Percentiles rank a stretch among this genome's conserved stretches.
Conservation (phyloP, 768 basidiomycete species). For the Tricholoma matsutake region DNA sequence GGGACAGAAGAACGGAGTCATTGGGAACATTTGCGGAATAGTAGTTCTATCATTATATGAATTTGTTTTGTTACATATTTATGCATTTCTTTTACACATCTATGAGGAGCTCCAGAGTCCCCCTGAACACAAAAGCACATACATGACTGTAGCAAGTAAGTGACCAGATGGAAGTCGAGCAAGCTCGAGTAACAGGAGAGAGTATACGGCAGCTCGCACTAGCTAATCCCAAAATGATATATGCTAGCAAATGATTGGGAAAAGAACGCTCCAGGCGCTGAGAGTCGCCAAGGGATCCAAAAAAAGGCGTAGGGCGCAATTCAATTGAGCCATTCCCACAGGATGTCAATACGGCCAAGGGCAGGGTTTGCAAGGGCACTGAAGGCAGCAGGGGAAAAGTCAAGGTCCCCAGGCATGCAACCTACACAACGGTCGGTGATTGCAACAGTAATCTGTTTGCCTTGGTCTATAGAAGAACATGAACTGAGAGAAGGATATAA, state of each 20-base stretch:
- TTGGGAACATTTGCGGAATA: slow-evolving; percentile 32
- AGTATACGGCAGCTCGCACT: slow-evolving; percentile 9
- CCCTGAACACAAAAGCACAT: slow-evolving; percentile 18
- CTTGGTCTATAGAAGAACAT: slow-evolving; percentile 40
- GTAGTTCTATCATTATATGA: background rate
- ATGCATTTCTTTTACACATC: background rate
- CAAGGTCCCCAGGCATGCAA: slow-evolving; percentile 52
- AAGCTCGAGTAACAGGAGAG: slow-evolving; percentile 18
- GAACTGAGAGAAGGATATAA: slow-evolving; percentile 1
- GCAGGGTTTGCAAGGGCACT: slow-evolving; percentile 35
- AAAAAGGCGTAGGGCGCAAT: slow-evolving; percentile 3
- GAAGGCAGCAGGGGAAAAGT: slow-evolving; percentile 65
- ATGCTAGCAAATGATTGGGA: slow-evolving; percentile 17
- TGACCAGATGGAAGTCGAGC: slow-evolving; percentile 21
- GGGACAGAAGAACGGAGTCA: slow-evolving; percentile 36
- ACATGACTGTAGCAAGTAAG: slow-evolving; percentile 36
- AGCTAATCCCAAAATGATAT: slow-evolving; percentile 9
- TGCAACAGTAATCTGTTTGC: slow-evolving; percentile 44
- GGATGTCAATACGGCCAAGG: slow-evolving; percentile 53
- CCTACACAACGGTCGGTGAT: slow-evolving; percentile 63
- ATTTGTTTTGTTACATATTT: background rate
- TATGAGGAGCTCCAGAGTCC: slow-evolving; percentile 7
- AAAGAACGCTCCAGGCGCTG: slow-evolving; percentile 26
- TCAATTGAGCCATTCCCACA: slow-evolving; percentile 47
- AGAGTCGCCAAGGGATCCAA: slow-evolving; percentile 17